phyloP scores from a whole-genome alignment of 2,329 filamentous ascomycete species.

The Phoma sp. region DNA sequence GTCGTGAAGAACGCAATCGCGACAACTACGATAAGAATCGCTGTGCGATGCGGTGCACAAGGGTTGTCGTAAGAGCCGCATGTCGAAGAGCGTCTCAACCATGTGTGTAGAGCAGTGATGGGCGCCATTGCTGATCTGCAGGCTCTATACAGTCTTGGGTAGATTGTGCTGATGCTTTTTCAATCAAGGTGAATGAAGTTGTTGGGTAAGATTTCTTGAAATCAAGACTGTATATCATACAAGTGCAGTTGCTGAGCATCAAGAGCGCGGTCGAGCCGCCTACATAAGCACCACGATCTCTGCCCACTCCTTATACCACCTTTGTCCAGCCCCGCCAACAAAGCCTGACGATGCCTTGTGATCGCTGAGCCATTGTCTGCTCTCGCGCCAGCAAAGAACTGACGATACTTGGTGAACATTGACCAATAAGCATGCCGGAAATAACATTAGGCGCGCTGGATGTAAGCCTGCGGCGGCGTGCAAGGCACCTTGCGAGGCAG shows the following conservation, averaged over 20 bases:
- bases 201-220: neutral
- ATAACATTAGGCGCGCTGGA: constrained; percentile 1
- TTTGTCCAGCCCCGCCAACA: constrained; percentile 3
- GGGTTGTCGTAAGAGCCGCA: constrained; percentile 1
- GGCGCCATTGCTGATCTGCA: constrained; percentile 5
- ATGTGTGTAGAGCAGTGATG: neutral
- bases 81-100: neutral
- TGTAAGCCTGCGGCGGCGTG: constrained; percentile 9
- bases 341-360: constrained; percentile 4
- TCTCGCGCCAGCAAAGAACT: neutral
- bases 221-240: no score
- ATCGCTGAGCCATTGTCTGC: constrained; percentile 1
- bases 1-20: constrained; percentile 3
- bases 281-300: constrained; percentile 1
- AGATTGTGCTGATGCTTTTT: neutral
- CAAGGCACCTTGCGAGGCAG: constrained; percentile 12
- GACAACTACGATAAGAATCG: constrained; percentile 2
- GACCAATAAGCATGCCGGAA: neutral
- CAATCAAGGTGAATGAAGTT: neutral
- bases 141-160: no score
- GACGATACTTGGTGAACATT: neutral
- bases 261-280: neutral
- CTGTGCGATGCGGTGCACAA: constrained; percentile 8
- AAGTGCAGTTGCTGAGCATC: no score
- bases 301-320: neutral